Evolutionary conservation across 139 green algal genomes (phyloP).

Genomic region (Closterium sp.): DNA sequence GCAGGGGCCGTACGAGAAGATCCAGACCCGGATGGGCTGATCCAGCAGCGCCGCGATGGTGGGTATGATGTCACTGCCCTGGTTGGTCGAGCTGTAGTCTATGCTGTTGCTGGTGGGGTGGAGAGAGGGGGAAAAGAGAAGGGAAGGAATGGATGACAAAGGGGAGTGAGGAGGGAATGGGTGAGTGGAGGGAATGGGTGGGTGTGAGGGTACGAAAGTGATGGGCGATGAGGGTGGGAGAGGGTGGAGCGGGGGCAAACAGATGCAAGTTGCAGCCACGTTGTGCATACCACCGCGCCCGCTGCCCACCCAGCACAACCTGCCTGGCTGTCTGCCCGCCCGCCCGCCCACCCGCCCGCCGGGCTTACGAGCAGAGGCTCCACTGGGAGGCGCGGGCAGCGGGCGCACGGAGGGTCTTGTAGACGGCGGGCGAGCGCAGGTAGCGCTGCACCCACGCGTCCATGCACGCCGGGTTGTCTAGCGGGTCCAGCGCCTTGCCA

Average conservation of each 20-base stretch:
- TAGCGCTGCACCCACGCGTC: slow-evolving; percentile 8
- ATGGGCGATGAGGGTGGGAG: too few species aligned
- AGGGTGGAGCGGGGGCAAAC: background rate
- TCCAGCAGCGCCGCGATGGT: background rate
- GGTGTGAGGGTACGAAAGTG: background rate
- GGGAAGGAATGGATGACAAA: background rate
- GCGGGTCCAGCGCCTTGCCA: background rate
- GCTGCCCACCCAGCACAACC: background rate
- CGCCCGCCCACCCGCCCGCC: too few species aligned
- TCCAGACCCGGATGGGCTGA: background rate
- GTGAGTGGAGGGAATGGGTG: background rate
- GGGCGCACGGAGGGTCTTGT: background rate
- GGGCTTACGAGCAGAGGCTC: background rate
- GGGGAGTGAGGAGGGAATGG: background rate
- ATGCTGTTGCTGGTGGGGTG: background rate
- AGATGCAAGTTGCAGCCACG: background rate
- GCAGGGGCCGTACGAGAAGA: background rate
- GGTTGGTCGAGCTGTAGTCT: background rate
- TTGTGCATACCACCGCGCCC: background rate
- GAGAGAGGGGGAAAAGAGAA: background rate
- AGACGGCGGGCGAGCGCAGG: background rate
- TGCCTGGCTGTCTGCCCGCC: background rate
- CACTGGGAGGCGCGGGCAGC: background rate
- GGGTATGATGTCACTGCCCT: background rate
- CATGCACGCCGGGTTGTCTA: background rate